phyloP scores from a whole-genome alignment of 2,329 filamentous ascomycete species.

The Hypoxylon sp. region DNA sequence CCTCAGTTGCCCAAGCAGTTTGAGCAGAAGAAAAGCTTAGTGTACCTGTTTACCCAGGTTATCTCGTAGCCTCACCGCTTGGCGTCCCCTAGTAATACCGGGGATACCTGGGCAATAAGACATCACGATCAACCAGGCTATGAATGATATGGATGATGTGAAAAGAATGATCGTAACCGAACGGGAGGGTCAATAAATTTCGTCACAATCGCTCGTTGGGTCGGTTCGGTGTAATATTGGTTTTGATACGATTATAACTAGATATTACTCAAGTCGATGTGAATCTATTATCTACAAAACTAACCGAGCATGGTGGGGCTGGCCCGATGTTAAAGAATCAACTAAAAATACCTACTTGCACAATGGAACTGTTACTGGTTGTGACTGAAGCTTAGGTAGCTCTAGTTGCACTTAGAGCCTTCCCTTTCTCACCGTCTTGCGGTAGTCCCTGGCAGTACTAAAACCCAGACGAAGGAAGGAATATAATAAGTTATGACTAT shows the following conservation, averaged over 20 bases:
- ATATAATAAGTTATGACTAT: constrained; percentile 1
- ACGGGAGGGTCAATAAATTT: too few species aligned
- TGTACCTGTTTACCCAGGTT: constrained; percentile 14
- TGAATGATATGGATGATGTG: not conserved
- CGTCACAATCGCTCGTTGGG: too few species aligned
- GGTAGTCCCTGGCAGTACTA: constrained; percentile 10
- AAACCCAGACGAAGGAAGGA: constrained; percentile 23
- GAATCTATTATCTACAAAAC: too few species aligned
- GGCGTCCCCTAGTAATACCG: constrained; percentile 8
- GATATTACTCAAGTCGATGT: too few species aligned
- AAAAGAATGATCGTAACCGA: too few species aligned
- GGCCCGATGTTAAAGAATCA: too few species aligned
- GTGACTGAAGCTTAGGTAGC: too few species aligned
- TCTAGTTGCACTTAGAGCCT: not conserved
- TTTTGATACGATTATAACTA: too few species aligned
- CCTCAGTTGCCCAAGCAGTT: constrained; percentile 4
- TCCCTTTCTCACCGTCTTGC: constrained; percentile 13
- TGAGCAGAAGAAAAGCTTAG: not conserved
- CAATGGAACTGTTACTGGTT: too few species aligned
- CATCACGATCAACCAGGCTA: constrained; percentile 4
- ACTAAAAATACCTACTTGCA: too few species aligned
- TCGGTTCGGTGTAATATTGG: too few species aligned
- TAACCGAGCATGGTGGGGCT: too few species aligned
- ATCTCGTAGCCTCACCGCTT: constrained; percentile 27
- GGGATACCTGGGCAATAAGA: constrained; percentile 13